phyloP scores from a whole-genome alignment of 176 grass and related monocot genomes.

The Oryza punctata region DNA sequence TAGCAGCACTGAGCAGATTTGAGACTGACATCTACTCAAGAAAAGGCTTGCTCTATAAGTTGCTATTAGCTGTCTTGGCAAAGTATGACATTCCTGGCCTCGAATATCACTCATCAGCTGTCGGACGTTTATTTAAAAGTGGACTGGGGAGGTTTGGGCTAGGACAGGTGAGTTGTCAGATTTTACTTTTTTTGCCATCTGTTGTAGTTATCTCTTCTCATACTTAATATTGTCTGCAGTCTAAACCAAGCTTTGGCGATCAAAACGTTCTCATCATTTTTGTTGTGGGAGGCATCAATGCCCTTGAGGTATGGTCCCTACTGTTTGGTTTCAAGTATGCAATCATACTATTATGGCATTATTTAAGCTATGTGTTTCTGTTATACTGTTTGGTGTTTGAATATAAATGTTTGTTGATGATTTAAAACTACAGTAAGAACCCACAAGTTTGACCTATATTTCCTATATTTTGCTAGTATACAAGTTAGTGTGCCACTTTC shows the following conservation, averaged over 20 bases:
- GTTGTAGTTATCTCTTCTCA: constrained; percentile 12
- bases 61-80: constrained; percentile 67
- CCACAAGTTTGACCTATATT: neutral
- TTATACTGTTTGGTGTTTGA: neutral
- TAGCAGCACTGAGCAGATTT: constrained; percentile 70
- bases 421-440: constrained; percentile 4
- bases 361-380: constrained; percentile 16
- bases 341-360: neutral
- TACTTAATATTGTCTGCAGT: constrained; percentile 51
- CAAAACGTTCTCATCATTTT: constrained; percentile 87
- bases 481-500: neutral
- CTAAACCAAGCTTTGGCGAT: constrained; percentile 93
- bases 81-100: constrained; percentile 79
- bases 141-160: constrained; percentile 94
- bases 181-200: neutral
- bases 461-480: neutral
- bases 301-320: constrained; percentile 68
- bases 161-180: constrained; percentile 63
- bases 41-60: constrained; percentile 92
- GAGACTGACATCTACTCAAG: constrained; percentile 68
- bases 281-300: constrained; percentile 89
- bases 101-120: constrained; percentile 85
- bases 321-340: constrained; percentile 29
- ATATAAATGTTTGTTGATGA: neutral
- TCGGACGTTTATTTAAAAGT: constrained; percentile 90